phyloP scores from a whole-genome alignment of 441 rosid genomes.

The Pelargonium fulgidum region DNA sequence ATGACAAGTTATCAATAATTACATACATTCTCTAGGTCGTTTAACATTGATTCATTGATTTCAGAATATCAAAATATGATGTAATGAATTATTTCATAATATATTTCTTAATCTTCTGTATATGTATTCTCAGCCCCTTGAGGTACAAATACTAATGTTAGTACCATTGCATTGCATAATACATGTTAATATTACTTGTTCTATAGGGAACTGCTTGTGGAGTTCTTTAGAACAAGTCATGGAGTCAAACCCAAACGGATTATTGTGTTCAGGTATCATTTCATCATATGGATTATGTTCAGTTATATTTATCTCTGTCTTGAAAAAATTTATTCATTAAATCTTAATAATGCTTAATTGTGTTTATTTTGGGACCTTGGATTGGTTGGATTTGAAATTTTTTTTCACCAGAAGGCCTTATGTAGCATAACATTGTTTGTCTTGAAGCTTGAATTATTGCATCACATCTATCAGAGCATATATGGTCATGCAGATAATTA shows the following conservation, averaged over 20 bases:
- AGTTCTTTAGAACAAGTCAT: conserved; percentile 56
- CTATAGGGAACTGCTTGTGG: conserved; percentile 61
- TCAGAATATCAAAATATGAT: neutral
- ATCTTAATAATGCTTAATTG: neutral
- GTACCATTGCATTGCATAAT: conserved; percentile 10
- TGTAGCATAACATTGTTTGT: neutral
- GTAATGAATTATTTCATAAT: neutral
- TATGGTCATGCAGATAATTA: neutral
- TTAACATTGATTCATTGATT: neutral
- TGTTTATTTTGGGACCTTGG: conserved; percentile 1
- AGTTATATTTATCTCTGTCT: neutral
- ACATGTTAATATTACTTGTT: conserved; percentile 16
- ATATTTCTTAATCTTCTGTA: neutral
- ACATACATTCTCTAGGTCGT: neutral
- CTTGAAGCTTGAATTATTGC: neutral
- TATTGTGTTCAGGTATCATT: conserved; percentile 68
- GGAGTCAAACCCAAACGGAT: conserved; percentile 65
- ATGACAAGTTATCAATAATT: conserved; percentile 4
- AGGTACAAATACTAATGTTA: neutral
- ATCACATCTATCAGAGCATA: neutral
- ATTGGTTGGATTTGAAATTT: neutral
- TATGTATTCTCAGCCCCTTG: neutral
- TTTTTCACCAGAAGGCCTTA: conserved; percentile 2
- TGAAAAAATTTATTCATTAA: neutral
- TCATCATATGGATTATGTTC: neutral